A percentile compares a stretch with the other conserved stretches of the same genome.
Conservation (phyloP, 106 monocot species). For the Apostasia ramifera region DNA sequence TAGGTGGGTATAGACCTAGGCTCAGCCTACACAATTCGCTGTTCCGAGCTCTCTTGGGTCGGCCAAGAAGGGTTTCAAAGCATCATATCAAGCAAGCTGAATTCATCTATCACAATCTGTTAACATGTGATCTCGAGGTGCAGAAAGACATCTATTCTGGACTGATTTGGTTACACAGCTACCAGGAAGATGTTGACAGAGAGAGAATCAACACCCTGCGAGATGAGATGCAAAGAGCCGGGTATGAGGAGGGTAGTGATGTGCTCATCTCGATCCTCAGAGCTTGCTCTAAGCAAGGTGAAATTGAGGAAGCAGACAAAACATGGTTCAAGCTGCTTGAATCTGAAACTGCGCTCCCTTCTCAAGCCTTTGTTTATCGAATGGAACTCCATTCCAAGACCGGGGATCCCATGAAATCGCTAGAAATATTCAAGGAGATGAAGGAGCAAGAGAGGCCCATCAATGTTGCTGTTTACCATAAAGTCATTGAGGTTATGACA, state of each 20-base stretch:
- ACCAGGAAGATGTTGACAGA: conserved; percentile 69
- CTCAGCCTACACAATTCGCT: conserved; percentile 88
- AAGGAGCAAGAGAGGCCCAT: conserved; percentile 16
- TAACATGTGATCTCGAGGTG: conserved; percentile 47
- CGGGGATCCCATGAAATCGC: conserved; percentile 61
- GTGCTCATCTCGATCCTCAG: conserved; percentile 74
- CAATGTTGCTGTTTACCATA: conserved; percentile 58
- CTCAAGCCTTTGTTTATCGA: conserved; percentile 65
- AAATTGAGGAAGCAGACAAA: conserved; percentile 58
- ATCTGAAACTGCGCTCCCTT: conserved; percentile 39
- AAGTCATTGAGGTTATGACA: conserved; percentile 83
- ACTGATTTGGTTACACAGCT: conserved; percentile 90
- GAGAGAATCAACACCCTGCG: conserved; percentile 57
- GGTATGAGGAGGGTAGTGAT: conserved; percentile 53
- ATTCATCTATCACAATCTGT: conserved; percentile 71
- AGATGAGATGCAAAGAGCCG: conserved; percentile 47
- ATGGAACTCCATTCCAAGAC: conserved; percentile 72
- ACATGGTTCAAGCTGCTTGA: conserved; percentile 58
- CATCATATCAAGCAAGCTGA: conserved; percentile 75
- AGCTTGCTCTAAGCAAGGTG: conserved; percentile 69
- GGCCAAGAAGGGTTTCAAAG: conserved; percentile 41
- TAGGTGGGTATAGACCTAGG: conserved; percentile 69
- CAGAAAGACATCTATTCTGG: conserved; percentile 71
- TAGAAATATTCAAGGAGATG: conserved; percentile 79
- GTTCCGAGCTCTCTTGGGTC: conserved; percentile 62